Conservation (phyloP, 805 yeast genomes). For the Yarrowia porcina region DNA sequence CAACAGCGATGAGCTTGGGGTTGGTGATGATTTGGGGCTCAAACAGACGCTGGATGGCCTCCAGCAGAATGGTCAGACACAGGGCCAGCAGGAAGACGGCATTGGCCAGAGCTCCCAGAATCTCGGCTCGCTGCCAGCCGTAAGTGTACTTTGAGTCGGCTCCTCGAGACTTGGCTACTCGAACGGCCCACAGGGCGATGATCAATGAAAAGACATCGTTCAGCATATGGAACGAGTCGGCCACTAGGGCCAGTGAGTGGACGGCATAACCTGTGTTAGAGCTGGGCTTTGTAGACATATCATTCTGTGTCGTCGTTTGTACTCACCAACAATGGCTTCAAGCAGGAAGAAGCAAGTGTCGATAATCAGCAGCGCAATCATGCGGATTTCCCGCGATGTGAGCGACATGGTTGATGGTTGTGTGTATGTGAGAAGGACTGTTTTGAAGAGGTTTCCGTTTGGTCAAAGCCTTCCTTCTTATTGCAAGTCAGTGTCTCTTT, state of each 20-base stretch:
- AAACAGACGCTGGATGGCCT: constrained; percentile 85
- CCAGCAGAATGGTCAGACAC: constrained; percentile 87
- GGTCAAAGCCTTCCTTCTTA: neutral
- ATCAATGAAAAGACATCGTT: constrained; percentile 87
- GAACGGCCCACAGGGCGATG: constrained; percentile 95
- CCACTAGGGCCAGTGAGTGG: constrained; percentile 89
- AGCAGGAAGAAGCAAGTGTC: constrained; percentile 82
- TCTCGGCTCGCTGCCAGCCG: constrained; percentile 98
- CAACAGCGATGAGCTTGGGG: constrained; percentile 77
- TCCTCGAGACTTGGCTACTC: constrained; percentile 72
- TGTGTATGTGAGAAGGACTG: neutral
- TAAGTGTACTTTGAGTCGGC: constrained; percentile 90
- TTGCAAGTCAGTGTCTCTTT: neutral
- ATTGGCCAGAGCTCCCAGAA: constrained; percentile 88
- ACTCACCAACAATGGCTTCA: constrained; percentile 70
- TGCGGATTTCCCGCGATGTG: constrained; percentile 34
- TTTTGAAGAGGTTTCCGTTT: neutral
- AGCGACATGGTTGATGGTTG: neutral
- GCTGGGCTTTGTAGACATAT: neutral
- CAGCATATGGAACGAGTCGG: constrained; percentile 97
- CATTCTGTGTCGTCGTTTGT: neutral
- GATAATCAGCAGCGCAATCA: constrained; percentile 63
- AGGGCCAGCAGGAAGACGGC: constrained; percentile 90
- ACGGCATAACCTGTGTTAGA: constrained; percentile 58
- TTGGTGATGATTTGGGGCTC: constrained; percentile 74